phyloP scores from a whole-genome alignment of 2,329 filamentous ascomycete species.

The Trichoderma afroharzianum region DNA sequence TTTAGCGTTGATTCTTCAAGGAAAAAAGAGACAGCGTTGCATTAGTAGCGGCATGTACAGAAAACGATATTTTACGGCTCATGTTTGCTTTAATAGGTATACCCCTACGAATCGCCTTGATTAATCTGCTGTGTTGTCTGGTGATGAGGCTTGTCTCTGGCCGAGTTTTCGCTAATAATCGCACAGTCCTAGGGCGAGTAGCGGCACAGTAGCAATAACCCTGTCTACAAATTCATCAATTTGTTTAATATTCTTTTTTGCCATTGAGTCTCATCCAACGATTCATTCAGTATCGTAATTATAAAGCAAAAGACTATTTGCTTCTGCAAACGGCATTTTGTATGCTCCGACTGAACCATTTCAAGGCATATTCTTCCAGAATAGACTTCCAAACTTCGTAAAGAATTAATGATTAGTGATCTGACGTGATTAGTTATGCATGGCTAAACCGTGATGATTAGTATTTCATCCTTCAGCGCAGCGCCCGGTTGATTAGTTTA shows the following conservation, averaged over 20 bases:
- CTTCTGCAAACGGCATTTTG: neutral
- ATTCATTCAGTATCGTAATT: neutral
- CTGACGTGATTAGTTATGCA: neutral
- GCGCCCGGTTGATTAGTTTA: neutral
- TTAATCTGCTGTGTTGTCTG: neutral
- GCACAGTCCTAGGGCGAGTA: neutral
- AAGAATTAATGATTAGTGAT: neutral
- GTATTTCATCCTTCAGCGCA: neutral
- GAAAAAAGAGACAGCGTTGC: neutral
- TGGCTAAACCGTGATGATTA: neutral
- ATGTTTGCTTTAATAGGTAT: neutral
- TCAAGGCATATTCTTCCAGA: neutral
- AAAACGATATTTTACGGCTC: neutral
- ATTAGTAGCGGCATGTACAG: neutral
- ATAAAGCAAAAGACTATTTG: neutral
- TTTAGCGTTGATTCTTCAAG: neutral
- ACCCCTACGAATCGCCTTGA: neutral
- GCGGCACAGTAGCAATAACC: neutral
- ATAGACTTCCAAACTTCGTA: neutral
- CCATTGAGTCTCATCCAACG: neutral
- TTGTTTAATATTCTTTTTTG: neutral
- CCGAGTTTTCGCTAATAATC: neutral
- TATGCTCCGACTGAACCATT: neutral
- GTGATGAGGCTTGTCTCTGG: neutral
- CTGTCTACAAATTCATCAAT: neutral